These are phyloP conservation scores for Fragaria vesca DNA, from an alignment of 306 rosid genomes.

Conservation along the genomic window DNA sequence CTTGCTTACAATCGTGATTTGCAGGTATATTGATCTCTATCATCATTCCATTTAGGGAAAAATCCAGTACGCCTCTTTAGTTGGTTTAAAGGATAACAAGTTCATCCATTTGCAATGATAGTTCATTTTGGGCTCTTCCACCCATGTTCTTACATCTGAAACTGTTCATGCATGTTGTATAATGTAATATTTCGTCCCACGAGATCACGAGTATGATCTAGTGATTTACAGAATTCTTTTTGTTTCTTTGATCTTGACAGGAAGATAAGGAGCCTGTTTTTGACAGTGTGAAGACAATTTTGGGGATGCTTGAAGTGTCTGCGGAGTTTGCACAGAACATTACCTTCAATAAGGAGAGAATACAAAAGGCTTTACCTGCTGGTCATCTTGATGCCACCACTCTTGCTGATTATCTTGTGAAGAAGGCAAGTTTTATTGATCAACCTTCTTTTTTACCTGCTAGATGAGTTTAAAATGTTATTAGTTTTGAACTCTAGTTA, in stretches of 20 bases:
- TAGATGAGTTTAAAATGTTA: not conserved
- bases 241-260: slow-evolving; percentile 38
- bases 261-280: slow-evolving; percentile 97
- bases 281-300: slow-evolving; percentile 85
- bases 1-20: slow-evolving; percentile 96
- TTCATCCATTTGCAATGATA: not conserved
- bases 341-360: slow-evolving; percentile 73
- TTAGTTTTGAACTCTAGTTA: not conserved
- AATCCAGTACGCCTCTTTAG: not conserved
- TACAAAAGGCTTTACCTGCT: slow-evolving; percentile 81
- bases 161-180: not conserved
- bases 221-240: not conserved
- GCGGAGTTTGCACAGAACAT: slow-evolving; percentile 87
- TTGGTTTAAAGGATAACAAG: not conserved
- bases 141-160: slow-evolving; percentile 8
- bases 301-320: slow-evolving; percentile 98
- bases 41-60: not conserved
- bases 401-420: slow-evolving; percentile 97
- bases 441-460: slow-evolving; percentile 11
- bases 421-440: slow-evolving; percentile 54
- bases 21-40: slow-evolving; percentile 54
- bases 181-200: not conserved
- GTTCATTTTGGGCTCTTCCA: not conserved
- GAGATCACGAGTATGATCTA: slow-evolving; percentile 5
- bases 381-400: slow-evolving; percentile 99